Evolutionary conservation across 495 filamentous ascomycete genomes (phyloP), one percentile per base, ranked within the genome.

Genomic region (Xylaria curta): DNA sequence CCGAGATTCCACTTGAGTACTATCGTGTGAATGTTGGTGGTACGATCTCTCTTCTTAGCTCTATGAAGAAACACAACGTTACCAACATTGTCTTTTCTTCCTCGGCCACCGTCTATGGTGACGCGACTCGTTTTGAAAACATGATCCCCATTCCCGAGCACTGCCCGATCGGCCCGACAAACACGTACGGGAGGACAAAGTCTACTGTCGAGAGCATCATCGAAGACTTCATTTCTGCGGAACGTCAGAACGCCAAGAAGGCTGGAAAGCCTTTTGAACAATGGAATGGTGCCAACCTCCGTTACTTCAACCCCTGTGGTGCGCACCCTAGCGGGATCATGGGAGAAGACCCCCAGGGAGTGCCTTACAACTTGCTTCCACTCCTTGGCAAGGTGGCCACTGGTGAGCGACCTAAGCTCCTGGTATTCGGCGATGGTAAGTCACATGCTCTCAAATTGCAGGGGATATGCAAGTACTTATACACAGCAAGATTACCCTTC

Each of bases 141-240:
- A 98, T 99, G 97, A 98, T 99, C 76, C 96, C 96, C 74, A 99
- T 99, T 78, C 96, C 97, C 44, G 96, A 99, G 85, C 84, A 93
- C 78, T 99, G 96, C 87, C 96, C 96, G 54, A 92, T 97, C 74
- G 94, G 93, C 54, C 94, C 96, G 26, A 99, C 95, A 65, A 99
- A 98, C 87, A 93, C 96, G 15, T 99, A 99, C 83, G 96, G 96
- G 44, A 92, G 92, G 80, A 98, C 96, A 66, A 99, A 99, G 87
- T 88, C 91, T 80, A 92, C 90, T 74, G 93, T 97, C 69, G 96
- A 99, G 86, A 87, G 79, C 75, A 89, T 97, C 81, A 98, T 98
- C 81, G 93, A 91, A 64, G 97, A 99, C 81, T 89, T 93, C 75
- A 89, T 98, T 80, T 90, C 92, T 71, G 92, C 97, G 24, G 89